phyloP scores from a whole-genome alignment of 371 early-diverging fungal genomes.

The Blyttiomyces sp. region DNA sequence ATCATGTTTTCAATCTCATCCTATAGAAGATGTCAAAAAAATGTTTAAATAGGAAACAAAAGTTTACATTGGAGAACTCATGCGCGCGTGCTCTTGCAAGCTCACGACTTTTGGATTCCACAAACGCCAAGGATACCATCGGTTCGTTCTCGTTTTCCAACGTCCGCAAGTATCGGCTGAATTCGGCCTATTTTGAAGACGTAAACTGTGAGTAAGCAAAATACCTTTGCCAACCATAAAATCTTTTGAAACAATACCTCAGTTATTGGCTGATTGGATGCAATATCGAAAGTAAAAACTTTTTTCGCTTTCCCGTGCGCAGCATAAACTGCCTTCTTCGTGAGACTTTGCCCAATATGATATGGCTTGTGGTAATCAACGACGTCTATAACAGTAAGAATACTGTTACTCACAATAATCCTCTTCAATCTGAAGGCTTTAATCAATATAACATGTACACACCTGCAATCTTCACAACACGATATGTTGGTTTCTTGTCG shows the following conservation, averaged over 20 bases:
- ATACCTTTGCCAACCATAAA: too few species aligned
- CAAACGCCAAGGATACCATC: background rate
- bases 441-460: background rate
- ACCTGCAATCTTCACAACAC: slow-evolving; percentile 13
- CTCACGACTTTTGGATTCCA: background rate
- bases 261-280: slow-evolving; percentile 12
- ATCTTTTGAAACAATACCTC: slow-evolving; percentile 12
- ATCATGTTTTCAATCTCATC: slow-evolving; percentile 24
- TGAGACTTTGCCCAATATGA: slow-evolving; percentile 5
- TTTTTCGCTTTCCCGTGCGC: slow-evolving; percentile 15
- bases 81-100: slow-evolving; percentile 8
- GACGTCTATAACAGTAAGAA: background rate
- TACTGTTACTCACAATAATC: background rate
- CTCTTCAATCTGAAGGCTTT: background rate
- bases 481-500: slow-evolving; percentile 13
- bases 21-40: slow-evolving; percentile 4
- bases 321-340: slow-evolving; percentile 10
- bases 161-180: slow-evolving; percentile 6
- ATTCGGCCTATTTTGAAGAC: slow-evolving; percentile 8
- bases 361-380: slow-evolving; percentile 15
- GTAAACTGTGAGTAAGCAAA: too few species aligned
- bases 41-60: too few species aligned
- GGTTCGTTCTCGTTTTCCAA: slow-evolving; percentile 4
- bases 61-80: too few species aligned
- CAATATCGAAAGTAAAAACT: slow-evolving; percentile 20